A percentile compares a stretch with the other conserved stretches of the same genome.
Conservation (phyloP, 2,329 filamentous ascomycete species). For the Ophiostoma sp. region DNA sequence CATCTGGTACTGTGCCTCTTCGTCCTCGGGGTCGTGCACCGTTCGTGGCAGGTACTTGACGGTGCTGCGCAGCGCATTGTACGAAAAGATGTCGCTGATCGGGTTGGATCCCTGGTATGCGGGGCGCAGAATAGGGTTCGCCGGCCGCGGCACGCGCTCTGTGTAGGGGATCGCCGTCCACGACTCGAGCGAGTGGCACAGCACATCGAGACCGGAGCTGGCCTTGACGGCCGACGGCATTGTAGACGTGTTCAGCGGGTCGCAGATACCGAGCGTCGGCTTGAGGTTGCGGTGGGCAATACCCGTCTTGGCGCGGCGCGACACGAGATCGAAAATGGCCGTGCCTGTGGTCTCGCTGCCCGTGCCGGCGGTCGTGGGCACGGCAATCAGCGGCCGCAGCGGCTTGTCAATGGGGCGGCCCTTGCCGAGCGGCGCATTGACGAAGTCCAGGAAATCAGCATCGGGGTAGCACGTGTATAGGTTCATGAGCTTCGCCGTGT, state of each 20-base stretch:
- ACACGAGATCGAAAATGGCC: slow-evolving; percentile 92
- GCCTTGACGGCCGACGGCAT: slow-evolving; percentile 96
- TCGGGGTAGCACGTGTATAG: slow-evolving; percentile 87
- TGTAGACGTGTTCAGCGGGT: slow-evolving; percentile 83
- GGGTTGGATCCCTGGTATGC: slow-evolving; percentile 97
- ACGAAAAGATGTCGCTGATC: slow-evolving; percentile 93
- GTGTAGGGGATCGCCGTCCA: slow-evolving; percentile 97
- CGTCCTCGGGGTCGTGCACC: slow-evolving; percentile 80
- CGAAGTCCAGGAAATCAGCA: slow-evolving; percentile 93
- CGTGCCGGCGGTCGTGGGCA: slow-evolving; percentile 81
- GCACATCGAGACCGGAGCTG: slow-evolving; percentile 83
- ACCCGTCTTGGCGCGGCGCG: slow-evolving; percentile 87
- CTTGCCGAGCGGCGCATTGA: slow-evolving; percentile 88
- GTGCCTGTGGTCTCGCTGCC: slow-evolving; percentile 95
- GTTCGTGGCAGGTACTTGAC: slow-evolving; percentile 89
- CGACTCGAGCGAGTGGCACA: slow-evolving; percentile 91
- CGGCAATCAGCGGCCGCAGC: slow-evolving; percentile 70
- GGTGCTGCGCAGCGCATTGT: slow-evolving; percentile 75
- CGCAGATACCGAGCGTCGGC: slow-evolving; percentile 82
- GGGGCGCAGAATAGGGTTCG: slow-evolving; percentile 83
- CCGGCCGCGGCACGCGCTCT: slow-evolving; percentile 74
- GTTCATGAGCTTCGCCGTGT: slow-evolving; percentile 98
- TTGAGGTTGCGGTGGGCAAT: slow-evolving; percentile 94
- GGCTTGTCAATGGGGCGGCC: slow-evolving; percentile 68
- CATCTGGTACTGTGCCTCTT: slow-evolving; percentile 93